Percentiles rank a stretch among this genome's conserved stretches.
Conservation (phyloP, 2,329 filamentous ascomycete genomes). For the Colletotrichum agaves region DNA sequence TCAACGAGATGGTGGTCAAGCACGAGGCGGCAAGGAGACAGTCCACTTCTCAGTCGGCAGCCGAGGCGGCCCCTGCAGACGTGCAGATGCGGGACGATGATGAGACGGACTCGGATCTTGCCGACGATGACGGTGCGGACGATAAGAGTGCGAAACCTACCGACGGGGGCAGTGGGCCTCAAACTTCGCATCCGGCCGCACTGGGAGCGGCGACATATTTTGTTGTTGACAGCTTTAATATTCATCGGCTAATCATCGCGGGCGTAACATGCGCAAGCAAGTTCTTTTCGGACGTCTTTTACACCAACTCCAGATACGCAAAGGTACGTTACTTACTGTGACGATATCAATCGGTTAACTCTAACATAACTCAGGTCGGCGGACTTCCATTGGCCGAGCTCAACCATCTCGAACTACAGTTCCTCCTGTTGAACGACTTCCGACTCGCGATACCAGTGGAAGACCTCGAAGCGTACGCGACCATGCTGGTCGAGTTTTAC, state of each 20-base stretch:
- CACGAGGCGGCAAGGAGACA: conserved; percentile 65
- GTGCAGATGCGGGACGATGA: conserved; percentile 50
- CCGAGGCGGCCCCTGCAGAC: conserved; percentile 41
- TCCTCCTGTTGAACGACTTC: conserved; percentile 95
- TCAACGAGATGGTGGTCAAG: conserved; percentile 83
- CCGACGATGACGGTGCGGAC: conserved; percentile 54
- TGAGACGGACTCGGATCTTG: conserved; percentile 63
- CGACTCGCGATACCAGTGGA: conserved; percentile 92
- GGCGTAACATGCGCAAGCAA: conserved; percentile 99
- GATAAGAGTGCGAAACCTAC: conserved; percentile 39
- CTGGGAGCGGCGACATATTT: conserved; percentile 70
- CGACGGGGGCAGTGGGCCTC: conserved; percentile 31
- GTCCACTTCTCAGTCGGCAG: conserved; percentile 44
- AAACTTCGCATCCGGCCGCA: conserved; percentile 35
- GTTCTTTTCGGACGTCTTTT: conserved; percentile 99
- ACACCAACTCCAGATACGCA: conserved; percentile 98
- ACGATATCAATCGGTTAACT: too few species aligned
- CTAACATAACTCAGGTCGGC: conserved; percentile 75
- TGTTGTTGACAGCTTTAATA: conserved; percentile 99
- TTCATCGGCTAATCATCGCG: conserved; percentile 94
- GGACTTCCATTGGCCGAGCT: conserved; percentile 91
- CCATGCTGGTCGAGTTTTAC: conserved; percentile 98
- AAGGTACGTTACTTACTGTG: conserved; percentile 72
- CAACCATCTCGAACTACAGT: conserved; percentile 96
- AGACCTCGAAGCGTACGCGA: conserved; percentile 95